Evolutionary conservation across 768 basidiomycete species (phyloP), one percentile per base, ranked within the genome.

Genomic region (Crassisporium funariophilum): DNA sequence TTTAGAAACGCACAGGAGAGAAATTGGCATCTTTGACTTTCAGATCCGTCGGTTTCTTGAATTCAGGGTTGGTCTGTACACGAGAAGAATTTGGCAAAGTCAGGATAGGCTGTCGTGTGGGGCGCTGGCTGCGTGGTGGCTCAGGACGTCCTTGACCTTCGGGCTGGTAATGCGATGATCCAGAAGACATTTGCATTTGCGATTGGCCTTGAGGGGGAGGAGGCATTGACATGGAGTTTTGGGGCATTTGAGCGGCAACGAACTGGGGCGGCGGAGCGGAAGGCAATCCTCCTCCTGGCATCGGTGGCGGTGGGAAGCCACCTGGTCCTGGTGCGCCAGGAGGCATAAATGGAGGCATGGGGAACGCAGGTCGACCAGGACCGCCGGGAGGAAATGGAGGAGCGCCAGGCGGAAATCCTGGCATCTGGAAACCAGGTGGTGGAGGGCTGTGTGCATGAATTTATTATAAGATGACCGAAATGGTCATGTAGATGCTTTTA

Each of bases 1-100:
- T 19, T 35, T 12, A 21, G 44, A n/a, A 11, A 74, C 83, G 35
- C 55, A 91, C 91, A 4, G 88, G 86, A 47, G 80, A 82, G 63
- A 88, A 91, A 59, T 91, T 90, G 0, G 90, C 69, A 57, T 93
- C 87, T 11, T 70, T 61, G 65, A 84, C 88, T 63, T 91, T 87
- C 35, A 93, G 72, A 16, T 76, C 75, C 1, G 88, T 88, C 11
- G 75, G 70, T 63, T 90, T 89, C 74, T 91, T 92, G 59, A 89
- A 82, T 2, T 81, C 74, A 10, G 85, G 79, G 57, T 88, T 85
- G 11, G 76, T 82, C 69, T 91, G 87, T 15, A 74, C 70, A 29
- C 82, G 64, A 4, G 73, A 66, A 7, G 78, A 73, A 56, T 83
- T 76, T 1, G 87, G 88, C 29, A 88, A 66, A 3, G 62, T 69